Evolutionary conservation across 2,329 filamentous ascomycete species (phyloP).

Genomic region (Xylariaceae sp.): DNA sequence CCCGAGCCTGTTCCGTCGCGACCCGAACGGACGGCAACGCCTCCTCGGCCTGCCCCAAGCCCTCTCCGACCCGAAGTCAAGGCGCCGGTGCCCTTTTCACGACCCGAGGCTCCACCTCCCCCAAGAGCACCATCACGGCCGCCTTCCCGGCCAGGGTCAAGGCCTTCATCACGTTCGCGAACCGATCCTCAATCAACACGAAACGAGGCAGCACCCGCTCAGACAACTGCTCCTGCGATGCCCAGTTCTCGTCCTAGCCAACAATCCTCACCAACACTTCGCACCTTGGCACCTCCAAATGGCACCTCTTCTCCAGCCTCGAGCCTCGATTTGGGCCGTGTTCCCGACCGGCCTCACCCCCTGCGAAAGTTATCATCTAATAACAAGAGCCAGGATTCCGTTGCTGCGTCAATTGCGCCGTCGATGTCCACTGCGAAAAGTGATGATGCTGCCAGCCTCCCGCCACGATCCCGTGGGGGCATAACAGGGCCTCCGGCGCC

Average conservation of each 20-base stretch:
- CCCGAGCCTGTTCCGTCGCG: constrained; percentile 23
- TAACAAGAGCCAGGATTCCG: constrained; percentile 55
- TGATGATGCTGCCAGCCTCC: constrained; percentile 46
- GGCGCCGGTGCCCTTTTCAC: constrained; percentile 14
- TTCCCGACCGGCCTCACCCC: constrained; percentile 37
- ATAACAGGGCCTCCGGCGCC: constrained; percentile 36
- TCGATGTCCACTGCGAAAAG: constrained; percentile 43
- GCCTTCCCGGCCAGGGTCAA: constrained; percentile 19
- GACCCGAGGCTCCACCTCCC: constrained; percentile 21
- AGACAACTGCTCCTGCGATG: constrained; percentile 9
- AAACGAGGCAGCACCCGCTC: constrained; percentile 11
- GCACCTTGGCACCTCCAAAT: constrained; percentile 36
- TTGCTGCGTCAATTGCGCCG: constrained; percentile 45
- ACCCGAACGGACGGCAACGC: constrained; percentile 18
- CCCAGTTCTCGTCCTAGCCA: constrained; percentile 24
- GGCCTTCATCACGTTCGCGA: constrained; percentile 18
- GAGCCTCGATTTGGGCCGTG: constrained; percentile 46
- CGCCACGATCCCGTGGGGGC: constrained; percentile 50
- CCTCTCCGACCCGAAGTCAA: constrained; percentile 15
- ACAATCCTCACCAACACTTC: constrained; percentile 24
- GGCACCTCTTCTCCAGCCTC: constrained; percentile 44
- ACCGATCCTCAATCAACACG: constrained; percentile 20
- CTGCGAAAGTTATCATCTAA: constrained; percentile 44
- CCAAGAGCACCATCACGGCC: constrained; percentile 17
- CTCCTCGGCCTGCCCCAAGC: constrained; percentile 20